These are phyloP conservation scores for Phytophthora cactorum DNA, from an alignment of 352 stramenopile species.

Conservation along the genomic window DNA sequence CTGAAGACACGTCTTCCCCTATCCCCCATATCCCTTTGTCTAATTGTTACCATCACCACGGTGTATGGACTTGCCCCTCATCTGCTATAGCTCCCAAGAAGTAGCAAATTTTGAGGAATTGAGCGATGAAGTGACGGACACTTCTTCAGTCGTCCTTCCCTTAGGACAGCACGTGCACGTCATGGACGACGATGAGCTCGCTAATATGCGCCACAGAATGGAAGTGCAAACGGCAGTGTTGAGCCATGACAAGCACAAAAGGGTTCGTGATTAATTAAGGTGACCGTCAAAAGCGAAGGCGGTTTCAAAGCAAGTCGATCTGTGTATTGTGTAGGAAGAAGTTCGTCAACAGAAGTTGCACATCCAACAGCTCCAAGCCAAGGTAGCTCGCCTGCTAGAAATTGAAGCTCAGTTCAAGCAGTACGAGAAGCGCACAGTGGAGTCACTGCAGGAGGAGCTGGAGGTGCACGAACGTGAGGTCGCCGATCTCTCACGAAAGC, in stretches of 20 bases:
- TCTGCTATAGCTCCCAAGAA: not conserved
- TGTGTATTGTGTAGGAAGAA: slow-evolving; percentile 18
- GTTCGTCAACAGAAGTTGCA: slow-evolving; percentile 4
- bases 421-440: slow-evolving; percentile 20
- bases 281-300: not conserved
- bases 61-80: not conserved
- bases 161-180: slow-evolving; percentile 13
- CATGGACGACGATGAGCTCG: slow-evolving; percentile 5
- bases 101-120: not conserved
- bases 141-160: not conserved
- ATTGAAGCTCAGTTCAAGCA: slow-evolving; percentile 11
- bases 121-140: not conserved
- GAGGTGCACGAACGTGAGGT: not conserved
- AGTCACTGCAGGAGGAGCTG: slow-evolving; percentile 14
- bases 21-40: not conserved
- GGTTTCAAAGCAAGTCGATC: not conserved
- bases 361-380: slow-evolving; percentile 14
- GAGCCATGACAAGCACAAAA: slow-evolving; percentile 21
- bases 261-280: slow-evolving; percentile 18
- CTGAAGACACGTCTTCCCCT: not conserved
- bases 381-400: slow-evolving; percentile 22
- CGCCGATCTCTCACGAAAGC: slow-evolving; percentile 1
- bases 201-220: slow-evolving; percentile 14
- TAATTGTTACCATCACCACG: not conserved
- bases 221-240: slow-evolving; percentile 13